A percentile compares a stretch with the other conserved stretches of the same genome.
Evolutionary conservation across 2,329 filamentous ascomycete species (phyloP).

Genomic region (Venturia oleaginea): DNA sequence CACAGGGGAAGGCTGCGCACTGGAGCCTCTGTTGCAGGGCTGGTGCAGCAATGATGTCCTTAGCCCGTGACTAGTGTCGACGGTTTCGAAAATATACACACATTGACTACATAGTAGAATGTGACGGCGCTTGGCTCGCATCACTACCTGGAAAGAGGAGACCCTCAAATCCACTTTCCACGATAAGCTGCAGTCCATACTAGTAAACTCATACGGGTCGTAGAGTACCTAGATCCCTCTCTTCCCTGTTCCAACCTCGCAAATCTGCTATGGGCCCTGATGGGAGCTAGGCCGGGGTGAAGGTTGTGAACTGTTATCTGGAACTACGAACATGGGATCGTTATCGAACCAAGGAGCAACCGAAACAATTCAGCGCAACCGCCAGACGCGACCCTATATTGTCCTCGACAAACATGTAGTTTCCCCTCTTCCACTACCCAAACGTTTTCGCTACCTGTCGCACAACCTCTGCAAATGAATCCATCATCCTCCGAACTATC

Average conservation of each 20-base stretch:
- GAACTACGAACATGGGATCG: not conserved
- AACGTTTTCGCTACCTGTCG: not conserved
- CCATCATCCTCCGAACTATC: not conserved
- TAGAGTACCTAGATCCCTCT: not conserved
- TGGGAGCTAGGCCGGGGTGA: not conserved
- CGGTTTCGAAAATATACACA: not conserved
- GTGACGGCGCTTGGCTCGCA: not conserved
- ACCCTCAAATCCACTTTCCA: not conserved
- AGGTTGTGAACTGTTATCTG: not conserved
- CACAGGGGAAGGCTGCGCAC: not conserved
- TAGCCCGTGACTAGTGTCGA: not conserved
- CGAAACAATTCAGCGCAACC: not conserved
- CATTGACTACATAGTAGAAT: not conserved
- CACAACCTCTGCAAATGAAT: not conserved
- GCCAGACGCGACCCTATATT: not conserved
- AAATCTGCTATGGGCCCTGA: not conserved
- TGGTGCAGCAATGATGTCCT: not conserved
- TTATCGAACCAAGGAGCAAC: not conserved
- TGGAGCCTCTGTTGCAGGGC: not conserved
- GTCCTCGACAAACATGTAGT: not conserved
- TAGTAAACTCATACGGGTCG: not conserved
- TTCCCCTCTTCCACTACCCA: not conserved
- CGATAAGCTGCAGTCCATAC: not conserved
- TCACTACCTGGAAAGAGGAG: not conserved
- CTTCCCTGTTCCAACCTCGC: not conserved